These are phyloP conservation scores for Fusarium succisae DNA, from an alignment of 2,329 filamentous ascomycete genomes.

Conservation along the genomic window DNA sequence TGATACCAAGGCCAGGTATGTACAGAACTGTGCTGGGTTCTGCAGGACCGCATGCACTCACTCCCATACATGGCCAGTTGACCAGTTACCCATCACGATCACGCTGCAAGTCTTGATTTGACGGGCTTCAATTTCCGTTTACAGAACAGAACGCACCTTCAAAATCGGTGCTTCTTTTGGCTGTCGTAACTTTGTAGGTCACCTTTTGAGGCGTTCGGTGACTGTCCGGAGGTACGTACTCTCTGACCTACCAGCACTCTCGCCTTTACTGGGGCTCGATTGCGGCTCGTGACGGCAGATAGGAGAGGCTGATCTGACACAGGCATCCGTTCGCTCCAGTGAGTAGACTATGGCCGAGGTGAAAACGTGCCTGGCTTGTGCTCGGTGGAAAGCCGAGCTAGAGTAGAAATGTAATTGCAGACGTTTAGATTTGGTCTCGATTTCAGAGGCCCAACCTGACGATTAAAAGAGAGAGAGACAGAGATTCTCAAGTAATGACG, in stretches of 20 bases:
- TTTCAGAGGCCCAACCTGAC: background rate
- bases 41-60: background rate
- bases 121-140: background rate
- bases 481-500: background rate
- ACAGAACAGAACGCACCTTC: background rate
- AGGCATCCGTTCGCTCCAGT: background rate
- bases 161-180: background rate
- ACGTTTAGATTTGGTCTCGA: background rate
- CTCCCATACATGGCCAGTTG: slow-evolving; percentile 1
- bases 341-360: slow-evolving; percentile 33
- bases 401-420: background rate
- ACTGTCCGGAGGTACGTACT: slow-evolving; percentile 43
- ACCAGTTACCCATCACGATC: slow-evolving; percentile 26
- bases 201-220: slow-evolving; percentile 33
- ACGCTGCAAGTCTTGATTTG: slow-evolving; percentile 20
- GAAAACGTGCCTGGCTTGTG: slow-evolving; percentile 13
- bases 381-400: slow-evolving; percentile 37
- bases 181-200: background rate
- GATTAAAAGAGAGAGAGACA: background rate
- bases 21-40: background rate
- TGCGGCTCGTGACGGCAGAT: slow-evolving; percentile 32
- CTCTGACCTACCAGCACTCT: background rate
- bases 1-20: background rate
- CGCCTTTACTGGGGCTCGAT: background rate
- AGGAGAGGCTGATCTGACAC: slow-evolving; percentile 23